phyloP scores from a whole-genome alignment of 257 asterid genomes.

The Petunia axillaris region DNA sequence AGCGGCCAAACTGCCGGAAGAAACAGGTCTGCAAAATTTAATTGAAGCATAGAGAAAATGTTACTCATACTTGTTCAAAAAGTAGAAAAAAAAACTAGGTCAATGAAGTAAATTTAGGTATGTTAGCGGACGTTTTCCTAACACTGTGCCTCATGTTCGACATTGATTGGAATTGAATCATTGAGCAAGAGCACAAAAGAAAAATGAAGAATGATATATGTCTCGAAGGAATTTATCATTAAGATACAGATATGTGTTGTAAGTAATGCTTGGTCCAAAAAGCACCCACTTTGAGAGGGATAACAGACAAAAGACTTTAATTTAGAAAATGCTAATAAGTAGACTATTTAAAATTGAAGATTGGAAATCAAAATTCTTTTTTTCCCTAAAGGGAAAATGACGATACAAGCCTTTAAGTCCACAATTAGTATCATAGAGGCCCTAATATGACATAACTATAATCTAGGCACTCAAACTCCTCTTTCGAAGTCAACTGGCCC shows the following conservation, averaged over 20 bases:
- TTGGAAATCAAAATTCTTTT: no score
- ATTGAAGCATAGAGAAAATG: neutral
- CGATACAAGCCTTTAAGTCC: no score
- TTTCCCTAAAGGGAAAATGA: no score
- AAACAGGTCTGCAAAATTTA: constrained; percentile 78
- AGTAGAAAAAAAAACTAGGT: neutral
- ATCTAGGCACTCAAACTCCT: neutral
- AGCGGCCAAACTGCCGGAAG: constrained; percentile 92
- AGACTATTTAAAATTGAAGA: neutral
- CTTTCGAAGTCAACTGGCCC: neutral
- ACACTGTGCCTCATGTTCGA: neutral
- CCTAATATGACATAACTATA: neutral
- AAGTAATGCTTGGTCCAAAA: neutral
- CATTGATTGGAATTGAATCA: neutral
- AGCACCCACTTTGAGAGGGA: neutral
- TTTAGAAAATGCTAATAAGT: neutral
- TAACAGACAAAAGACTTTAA: neutral
- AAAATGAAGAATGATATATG: neutral
- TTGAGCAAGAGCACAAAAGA: neutral
- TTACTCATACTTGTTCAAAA: neutral
- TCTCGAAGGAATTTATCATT: neutral
- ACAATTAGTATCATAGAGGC: neutral
- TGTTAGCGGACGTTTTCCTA: neutral
- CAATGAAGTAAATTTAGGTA: neutral
- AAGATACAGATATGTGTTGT: neutral